phyloP scores from a whole-genome alignment of 2,329 filamentous ascomycete species.

The Bipolaris victoriae region DNA sequence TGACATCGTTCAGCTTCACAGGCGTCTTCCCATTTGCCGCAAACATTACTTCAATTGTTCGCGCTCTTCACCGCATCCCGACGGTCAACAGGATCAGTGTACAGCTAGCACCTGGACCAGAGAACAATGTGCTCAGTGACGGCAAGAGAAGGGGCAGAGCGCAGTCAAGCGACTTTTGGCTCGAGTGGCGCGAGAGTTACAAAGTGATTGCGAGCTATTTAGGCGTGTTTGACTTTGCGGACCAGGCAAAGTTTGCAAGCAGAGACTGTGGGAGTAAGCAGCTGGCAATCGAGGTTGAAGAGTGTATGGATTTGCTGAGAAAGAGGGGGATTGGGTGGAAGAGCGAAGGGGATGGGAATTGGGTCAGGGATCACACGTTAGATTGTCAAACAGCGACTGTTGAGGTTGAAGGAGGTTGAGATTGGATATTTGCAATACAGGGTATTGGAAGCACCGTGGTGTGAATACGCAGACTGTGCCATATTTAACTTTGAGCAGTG shows the following conservation, averaged over 20 bases:
- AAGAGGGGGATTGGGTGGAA: conserved; percentile 34
- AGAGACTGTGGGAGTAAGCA: conserved; percentile 29
- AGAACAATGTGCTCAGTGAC: conserved; percentile 49
- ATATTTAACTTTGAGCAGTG: too few relatives aligned
- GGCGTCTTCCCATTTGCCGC: conserved; percentile 71
- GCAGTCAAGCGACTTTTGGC: conserved; percentile 51
- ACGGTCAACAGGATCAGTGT: conserved; percentile 46
- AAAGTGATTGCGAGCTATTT: conserved; percentile 34
- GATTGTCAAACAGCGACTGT: conserved; percentile 3
- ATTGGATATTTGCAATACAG: too few relatives aligned
- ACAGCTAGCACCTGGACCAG: conserved; percentile 51
- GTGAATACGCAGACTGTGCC: too few relatives aligned
- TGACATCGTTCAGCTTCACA: conserved; percentile 63
- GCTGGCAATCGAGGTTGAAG: conserved; percentile 31
- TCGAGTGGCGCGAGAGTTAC: conserved; percentile 45
- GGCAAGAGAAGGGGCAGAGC: conserved; percentile 50
- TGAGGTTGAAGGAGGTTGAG: neutral
- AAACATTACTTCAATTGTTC: conserved; percentile 56
- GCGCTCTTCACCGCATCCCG: conserved; percentile 34
- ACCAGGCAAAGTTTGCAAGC: conserved; percentile 32
- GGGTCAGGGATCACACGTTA: conserved; percentile 29
- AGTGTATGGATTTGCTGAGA: conserved; percentile 30
- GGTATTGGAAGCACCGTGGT: neutral
- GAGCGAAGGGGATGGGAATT: conserved; percentile 24
- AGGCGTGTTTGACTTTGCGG: conserved; percentile 27